phyloP scores from a whole-genome alignment of 148 eudicot genomes.

The Polygonum maritimum region DNA sequence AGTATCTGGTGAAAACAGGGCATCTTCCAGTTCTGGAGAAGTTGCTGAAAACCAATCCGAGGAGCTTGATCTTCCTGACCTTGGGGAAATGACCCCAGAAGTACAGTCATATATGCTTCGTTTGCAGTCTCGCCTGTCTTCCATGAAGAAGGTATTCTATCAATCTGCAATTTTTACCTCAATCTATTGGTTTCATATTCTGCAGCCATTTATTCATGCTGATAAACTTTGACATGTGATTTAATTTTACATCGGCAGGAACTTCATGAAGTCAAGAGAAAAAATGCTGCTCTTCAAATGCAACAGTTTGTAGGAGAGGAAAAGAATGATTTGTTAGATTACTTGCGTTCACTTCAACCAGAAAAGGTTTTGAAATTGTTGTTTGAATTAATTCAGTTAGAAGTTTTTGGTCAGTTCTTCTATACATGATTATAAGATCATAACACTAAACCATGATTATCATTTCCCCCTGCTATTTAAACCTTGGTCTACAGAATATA shows the following conservation, averaged over 20 bases:
- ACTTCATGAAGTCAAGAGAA: constrained; percentile 78
- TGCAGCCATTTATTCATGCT: not conserved
- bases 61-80: constrained; percentile 34
- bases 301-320: constrained; percentile 99
- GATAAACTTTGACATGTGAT: not conserved
- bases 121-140: constrained; percentile 63
- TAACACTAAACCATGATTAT: not conserved
- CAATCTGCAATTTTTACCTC: not conserved
- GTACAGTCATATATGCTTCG: constrained; percentile 51
- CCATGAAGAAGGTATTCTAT: constrained; percentile 56
- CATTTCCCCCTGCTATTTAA: not conserved
- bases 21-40: constrained; percentile 24
- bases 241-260: constrained; percentile 33
- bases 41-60: constrained; percentile 26
- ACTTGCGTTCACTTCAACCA: constrained; percentile 80
- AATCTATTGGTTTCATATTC: not conserved
- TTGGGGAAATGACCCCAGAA: constrained; percentile 71
- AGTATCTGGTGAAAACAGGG: constrained; percentile 28
- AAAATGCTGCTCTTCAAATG: constrained; percentile 93
- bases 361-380: constrained; percentile 52
- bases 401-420: not conserved
- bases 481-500: not conserved
- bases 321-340: constrained; percentile 90
- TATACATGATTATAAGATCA: not conserved
- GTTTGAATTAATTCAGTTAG: not conserved